These are phyloP conservation scores for Leptographium wingfieldii DNA, from an alignment of 2,329 filamentous ascomycete genomes.

Conservation along the genomic window DNA sequence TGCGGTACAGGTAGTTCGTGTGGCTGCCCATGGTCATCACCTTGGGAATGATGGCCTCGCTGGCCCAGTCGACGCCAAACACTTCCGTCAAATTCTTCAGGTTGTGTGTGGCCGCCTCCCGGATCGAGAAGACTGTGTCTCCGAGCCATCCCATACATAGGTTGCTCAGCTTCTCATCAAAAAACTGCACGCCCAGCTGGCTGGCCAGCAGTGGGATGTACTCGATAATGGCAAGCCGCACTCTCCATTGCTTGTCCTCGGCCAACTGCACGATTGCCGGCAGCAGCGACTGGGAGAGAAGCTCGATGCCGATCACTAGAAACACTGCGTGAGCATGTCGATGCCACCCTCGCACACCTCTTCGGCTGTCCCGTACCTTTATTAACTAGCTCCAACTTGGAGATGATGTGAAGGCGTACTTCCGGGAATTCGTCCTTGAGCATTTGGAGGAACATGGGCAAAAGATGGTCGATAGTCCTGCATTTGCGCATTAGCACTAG, in stretches of 20 bases:
- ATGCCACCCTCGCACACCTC: slow-evolving; percentile 9
- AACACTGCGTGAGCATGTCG: neutral
- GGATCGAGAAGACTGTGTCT: slow-evolving; percentile 96
- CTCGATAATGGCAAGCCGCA: slow-evolving; percentile 95
- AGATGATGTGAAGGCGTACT: slow-evolving; percentile 96
- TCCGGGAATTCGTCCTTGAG: slow-evolving; percentile 98
- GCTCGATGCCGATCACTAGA: slow-evolving; percentile 89
- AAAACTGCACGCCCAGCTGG: slow-evolving; percentile 93
- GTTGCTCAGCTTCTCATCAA: slow-evolving; percentile 90
- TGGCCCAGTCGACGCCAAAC: slow-evolving; percentile 96
- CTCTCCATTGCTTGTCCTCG: slow-evolving; percentile 98
- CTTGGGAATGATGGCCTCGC: slow-evolving; percentile 93
- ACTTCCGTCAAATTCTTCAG: slow-evolving; percentile 97
- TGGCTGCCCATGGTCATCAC: slow-evolving; percentile 98
- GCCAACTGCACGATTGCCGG: slow-evolving; percentile 95
- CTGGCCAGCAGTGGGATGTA: slow-evolving; percentile 94
- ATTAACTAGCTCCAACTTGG: slow-evolving; percentile 97
- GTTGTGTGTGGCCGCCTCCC: slow-evolving; percentile 94
- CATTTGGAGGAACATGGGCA: slow-evolving; percentile 99
- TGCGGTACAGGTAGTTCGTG: slow-evolving; percentile 96
- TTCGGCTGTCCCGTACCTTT: slow-evolving; percentile 47
- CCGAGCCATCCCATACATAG: slow-evolving; percentile 98
- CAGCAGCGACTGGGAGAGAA: slow-evolving; percentile 89
- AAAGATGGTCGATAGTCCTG: slow-evolving; percentile 87
- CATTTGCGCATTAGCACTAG: slow-evolving; percentile 1